phyloP scores from a whole-genome alignment of 2,329 filamentous ascomycete species.

The Aspergillus flavus region DNA sequence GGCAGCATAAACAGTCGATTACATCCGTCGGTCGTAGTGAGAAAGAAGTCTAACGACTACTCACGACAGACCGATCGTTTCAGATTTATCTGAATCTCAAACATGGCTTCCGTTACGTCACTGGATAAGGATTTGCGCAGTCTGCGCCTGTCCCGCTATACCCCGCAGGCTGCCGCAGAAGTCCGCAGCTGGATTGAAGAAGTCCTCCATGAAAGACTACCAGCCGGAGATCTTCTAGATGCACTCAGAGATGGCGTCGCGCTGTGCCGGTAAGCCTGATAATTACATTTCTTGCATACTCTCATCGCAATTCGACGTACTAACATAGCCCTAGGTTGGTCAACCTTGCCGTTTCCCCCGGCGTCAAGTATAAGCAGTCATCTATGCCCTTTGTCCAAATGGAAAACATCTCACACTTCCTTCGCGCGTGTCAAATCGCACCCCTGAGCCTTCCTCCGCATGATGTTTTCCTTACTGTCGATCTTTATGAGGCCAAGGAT shows the following conservation, averaged over 20 bases:
- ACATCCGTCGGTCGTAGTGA: not conserved
- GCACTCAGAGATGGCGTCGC: constrained; percentile 87
- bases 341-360: constrained; percentile 76
- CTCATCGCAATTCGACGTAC: not conserved
- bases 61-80: constrained; percentile 7
- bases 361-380: constrained; percentile 87
- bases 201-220: constrained; percentile 71
- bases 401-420: constrained; percentile 98
- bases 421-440: constrained; percentile 80
- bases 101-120: constrained; percentile 90
- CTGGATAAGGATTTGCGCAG: constrained; percentile 95
- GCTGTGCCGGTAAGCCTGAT: constrained; percentile 75
- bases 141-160: constrained; percentile 90
- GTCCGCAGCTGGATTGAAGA: constrained; percentile 83
- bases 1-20: not conserved
- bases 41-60: not conserved
- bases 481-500: constrained; percentile 93
- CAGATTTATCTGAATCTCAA: constrained; percentile 14
- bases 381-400: constrained; percentile 98
- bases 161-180: constrained; percentile 85
- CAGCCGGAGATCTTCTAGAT: constrained; percentile 77
- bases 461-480: constrained; percentile 95
- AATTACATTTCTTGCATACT: not conserved
- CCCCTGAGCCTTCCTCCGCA: constrained; percentile 88
- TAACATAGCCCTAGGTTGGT: constrained; percentile 63